Evolutionary conservation across 2,329 filamentous ascomycete species (phyloP).

Genomic region (Emmonsia crescens): DNA sequence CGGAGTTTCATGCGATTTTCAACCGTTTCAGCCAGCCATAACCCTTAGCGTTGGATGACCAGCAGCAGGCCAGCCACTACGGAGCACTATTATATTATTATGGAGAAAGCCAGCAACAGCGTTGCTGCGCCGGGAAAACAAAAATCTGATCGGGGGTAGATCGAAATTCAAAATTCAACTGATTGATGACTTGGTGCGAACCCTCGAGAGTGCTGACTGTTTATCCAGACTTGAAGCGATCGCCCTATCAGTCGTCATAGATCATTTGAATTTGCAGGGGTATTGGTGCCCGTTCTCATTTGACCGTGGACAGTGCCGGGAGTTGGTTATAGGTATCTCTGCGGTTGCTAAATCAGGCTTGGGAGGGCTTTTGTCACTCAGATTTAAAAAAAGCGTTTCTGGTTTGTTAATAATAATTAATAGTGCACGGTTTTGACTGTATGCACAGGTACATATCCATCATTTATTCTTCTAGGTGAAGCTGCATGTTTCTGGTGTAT

Average conservation of each 20-base stretch:
- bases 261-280: neutral
- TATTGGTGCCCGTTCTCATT: neutral
- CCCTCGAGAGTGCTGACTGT: neutral
- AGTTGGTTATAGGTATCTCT: too few species aligned
- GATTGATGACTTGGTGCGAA: neutral
- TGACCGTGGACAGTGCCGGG: too few species aligned
- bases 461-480: neutral
- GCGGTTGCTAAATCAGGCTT: neutral
- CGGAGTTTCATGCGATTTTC: neutral
- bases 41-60: neutral
- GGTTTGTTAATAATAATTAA: too few species aligned
- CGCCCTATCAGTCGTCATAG: neutral
- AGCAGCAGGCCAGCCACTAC: neutral
- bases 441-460: neutral
- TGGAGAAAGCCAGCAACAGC: neutral
- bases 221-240: neutral
- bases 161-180: neutral
- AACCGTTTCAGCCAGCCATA: neutral
- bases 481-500: neutral
- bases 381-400: neutral
- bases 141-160: neutral
- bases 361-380: neutral
- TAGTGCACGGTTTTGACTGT: neutral
- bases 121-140: neutral
- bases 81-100: neutral